Evolutionary conservation across 805 yeast species (phyloP).

Genomic region (Yarrowia yakushimensis): DNA sequence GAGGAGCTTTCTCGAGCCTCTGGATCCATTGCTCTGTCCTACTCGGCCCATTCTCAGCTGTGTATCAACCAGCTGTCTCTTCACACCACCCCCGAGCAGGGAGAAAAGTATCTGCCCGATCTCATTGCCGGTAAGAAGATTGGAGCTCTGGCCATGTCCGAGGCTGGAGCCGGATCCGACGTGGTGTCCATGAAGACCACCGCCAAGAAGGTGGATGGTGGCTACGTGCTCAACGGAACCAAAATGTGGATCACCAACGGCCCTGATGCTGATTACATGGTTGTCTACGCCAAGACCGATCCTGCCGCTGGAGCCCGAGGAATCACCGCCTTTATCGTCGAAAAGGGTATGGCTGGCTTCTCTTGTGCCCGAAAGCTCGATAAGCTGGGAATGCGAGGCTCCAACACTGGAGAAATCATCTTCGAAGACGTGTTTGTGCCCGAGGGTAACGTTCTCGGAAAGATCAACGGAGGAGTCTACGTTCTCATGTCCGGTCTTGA

Average conservation of each 20-base stretch:
- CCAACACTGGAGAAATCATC: conserved; percentile 38
- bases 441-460: conserved; percentile 36
- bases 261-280: conserved; percentile 37
- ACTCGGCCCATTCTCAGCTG: conserved; percentile 38
- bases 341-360: conserved; percentile 35
- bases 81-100: conserved; percentile 34
- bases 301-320: conserved; percentile 36
- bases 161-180: conserved; percentile 38
- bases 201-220: conserved; percentile 34
- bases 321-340: conserved; percentile 37
- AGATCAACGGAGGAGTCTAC: conserved; percentile 35
- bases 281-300: conserved; percentile 38
- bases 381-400: conserved; percentile 39
- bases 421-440: conserved; percentile 38
- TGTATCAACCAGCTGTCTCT: conserved; percentile 37
- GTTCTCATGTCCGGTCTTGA: conserved; percentile 38
- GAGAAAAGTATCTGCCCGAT: conserved; percentile 35
- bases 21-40: conserved; percentile 37
- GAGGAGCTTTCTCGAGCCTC: conserved; percentile 37
- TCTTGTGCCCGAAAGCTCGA: conserved; percentile 36
- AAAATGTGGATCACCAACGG: conserved; percentile 40
- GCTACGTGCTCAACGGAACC: conserved; percentile 35
- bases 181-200: conserved; percentile 37
- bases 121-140: conserved; percentile 35
- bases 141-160: conserved; percentile 39